A percentile compares a stretch with the other conserved stretches of the same genome.
Conservation (phyloP, 306 rosid species). For the Hylodesmum podocarpum region DNA sequence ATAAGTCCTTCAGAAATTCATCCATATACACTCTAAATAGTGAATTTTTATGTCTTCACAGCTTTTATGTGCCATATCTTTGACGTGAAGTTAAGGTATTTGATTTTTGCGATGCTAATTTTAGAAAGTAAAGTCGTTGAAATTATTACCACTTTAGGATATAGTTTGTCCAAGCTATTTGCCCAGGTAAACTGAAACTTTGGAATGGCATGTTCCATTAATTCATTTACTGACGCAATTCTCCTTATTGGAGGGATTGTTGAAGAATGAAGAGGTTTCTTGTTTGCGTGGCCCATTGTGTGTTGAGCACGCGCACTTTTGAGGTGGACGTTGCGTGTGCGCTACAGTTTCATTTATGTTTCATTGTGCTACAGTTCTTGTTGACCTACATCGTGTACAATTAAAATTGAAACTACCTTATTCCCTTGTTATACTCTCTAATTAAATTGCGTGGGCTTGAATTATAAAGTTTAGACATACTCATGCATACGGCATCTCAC, state of each 20-base stretch:
- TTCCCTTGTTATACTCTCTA: neutral
- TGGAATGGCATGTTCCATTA: neutral
- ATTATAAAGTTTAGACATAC: neutral
- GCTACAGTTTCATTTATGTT: neutral
- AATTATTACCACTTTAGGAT: neutral
- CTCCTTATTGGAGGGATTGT: neutral
- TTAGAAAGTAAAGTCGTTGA: neutral
- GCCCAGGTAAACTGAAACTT: neutral
- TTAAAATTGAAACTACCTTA: neutral
- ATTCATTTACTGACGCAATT: conserved; percentile 18
- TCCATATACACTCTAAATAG: too few relatives aligned
- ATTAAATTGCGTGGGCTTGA: neutral
- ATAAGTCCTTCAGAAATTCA: too few relatives aligned
- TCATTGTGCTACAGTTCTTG: neutral
- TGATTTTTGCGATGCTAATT: neutral
- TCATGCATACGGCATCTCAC: neutral
- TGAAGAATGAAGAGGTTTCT: neutral
- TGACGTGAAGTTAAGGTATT: neutral
- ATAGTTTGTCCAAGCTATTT: neutral
- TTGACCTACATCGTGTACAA: neutral
- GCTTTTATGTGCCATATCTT: neutral
- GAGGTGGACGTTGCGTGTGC: conserved; percentile 21
- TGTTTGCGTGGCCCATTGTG: neutral
- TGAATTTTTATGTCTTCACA: too few relatives aligned
- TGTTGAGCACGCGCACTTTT: conserved; percentile 16